Evolutionary conservation across 495 filamentous ascomycete genomes (phyloP).

Genomic region (Lasiosphaeris hirsuta): DNA sequence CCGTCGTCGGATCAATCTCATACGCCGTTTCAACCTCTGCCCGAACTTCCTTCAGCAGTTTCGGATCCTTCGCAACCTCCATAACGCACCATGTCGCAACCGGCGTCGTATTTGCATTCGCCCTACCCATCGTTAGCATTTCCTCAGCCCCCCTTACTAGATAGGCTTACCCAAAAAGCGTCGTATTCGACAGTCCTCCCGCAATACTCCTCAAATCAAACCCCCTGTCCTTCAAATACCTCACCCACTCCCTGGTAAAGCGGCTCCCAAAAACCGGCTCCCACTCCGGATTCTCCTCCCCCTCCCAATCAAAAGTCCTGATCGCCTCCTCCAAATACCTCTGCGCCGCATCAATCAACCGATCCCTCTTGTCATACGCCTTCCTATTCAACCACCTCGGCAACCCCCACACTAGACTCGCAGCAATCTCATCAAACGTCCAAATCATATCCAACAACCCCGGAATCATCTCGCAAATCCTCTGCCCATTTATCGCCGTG

Average conservation of each 20-base stretch:
- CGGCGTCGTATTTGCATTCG: conserved; percentile 32
- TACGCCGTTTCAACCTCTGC: conserved; percentile 19
- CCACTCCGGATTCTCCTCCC: background rate
- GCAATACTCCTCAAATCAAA: conserved; percentile 8
- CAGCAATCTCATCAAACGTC: conserved; percentile 17
- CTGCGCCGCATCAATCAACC: too few relatives aligned
- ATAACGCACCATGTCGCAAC: conserved; percentile 26
- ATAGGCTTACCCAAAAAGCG: conserved; percentile 12
- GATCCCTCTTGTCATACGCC: conserved; percentile 30
- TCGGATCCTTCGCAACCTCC: conserved; percentile 24
- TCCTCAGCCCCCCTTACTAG: background rate
- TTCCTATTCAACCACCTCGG: conserved; percentile 61
- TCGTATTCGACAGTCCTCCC: background rate
- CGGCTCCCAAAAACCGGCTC: background rate
- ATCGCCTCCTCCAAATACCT: too few relatives aligned
- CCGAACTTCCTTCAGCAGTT: conserved; percentile 17
- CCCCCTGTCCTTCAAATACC: conserved; percentile 11
- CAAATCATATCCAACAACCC: conserved; percentile 20
- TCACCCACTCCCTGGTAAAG: conserved; percentile 9
- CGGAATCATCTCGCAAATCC: conserved; percentile 22
- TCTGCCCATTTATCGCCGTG: conserved; percentile 14
- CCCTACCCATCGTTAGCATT: conserved; percentile 9
- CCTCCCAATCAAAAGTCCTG: too few relatives aligned
- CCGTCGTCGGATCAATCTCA: background rate
- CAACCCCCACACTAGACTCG: conserved; percentile 10